Percentiles rank a stretch among this genome's conserved stretches.
Evolutionary conservation across 768 basidiomycete genomes (phyloP).

Genomic region (Ephemerocybe angulata): DNA sequence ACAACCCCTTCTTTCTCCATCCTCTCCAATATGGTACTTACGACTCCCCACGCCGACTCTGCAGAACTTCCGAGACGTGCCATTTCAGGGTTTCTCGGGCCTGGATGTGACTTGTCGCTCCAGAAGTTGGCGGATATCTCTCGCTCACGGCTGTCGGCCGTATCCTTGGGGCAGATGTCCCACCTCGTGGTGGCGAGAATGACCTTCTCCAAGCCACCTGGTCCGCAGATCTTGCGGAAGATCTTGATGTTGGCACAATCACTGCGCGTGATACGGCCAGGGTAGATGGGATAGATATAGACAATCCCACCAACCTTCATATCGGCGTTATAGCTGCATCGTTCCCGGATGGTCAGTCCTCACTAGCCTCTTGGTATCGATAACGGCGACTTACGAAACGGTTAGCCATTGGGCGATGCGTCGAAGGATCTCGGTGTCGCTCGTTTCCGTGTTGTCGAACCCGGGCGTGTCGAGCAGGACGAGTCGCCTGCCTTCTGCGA

Average conservation of each 20-base stretch:
- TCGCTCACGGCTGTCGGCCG: neutral
- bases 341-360: neutral
- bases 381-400: neutral
- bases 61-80: neutral
- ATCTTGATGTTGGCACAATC: neutral
- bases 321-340: neutral
- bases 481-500: neutral
- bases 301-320: neutral
- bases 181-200: constrained; percentile 6
- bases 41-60: neutral
- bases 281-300: constrained; percentile 6
- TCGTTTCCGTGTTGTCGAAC: neutral
- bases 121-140: neutral
- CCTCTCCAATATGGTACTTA: neutral
- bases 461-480: neutral
- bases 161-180: neutral
- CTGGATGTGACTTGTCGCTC: neutral
- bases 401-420: neutral
- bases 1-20: neutral
- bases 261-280: constrained; percentile 1
- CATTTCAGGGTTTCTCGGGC: neutral
- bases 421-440: neutral
- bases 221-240: constrained; percentile 8
- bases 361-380: neutral
- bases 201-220: neutral